Evolutionary conservation across 129 eudicot genomes (phyloP).

Genomic region (Centaurea solstitialis): DNA sequence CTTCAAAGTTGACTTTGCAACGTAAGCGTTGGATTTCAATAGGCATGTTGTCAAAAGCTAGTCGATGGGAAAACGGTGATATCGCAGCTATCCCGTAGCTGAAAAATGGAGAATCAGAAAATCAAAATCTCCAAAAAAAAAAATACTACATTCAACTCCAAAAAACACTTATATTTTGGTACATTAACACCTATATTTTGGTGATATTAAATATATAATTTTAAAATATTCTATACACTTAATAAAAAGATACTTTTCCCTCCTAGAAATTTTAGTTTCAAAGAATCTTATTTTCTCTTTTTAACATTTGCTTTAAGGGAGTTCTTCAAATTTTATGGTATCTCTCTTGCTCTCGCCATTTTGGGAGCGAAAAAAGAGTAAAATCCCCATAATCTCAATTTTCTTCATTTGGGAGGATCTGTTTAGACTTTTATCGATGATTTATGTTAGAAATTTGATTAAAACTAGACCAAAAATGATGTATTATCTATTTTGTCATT

Average conservation of each 20-base stretch:
- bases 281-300: not conserved
- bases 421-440: not conserved
- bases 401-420: not conserved
- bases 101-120: slow-evolving; percentile 8
- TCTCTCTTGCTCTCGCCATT: no score
- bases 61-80: slow-evolving; percentile 93
- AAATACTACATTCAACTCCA: not conserved
- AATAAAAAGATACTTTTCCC: no score
- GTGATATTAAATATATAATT: not conserved
- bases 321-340: no score
- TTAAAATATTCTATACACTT: not conserved
- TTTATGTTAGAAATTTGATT: not conserved
- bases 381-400: no score
- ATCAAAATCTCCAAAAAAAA: not conserved
- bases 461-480: not conserved
- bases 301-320: no score
- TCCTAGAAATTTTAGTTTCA: not conserved
- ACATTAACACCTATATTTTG: not conserved
- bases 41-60: slow-evolving; percentile 95
- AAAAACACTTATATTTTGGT: no score
- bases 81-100: slow-evolving; percentile 97
- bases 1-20: slow-evolving; percentile 96
- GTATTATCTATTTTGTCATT: not conserved
- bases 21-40: slow-evolving; percentile 81
- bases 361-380: no score